These are phyloP conservation scores for Yamadazyma olivae DNA, from an alignment of 805 yeast species.

Conservation along the genomic window DNA sequence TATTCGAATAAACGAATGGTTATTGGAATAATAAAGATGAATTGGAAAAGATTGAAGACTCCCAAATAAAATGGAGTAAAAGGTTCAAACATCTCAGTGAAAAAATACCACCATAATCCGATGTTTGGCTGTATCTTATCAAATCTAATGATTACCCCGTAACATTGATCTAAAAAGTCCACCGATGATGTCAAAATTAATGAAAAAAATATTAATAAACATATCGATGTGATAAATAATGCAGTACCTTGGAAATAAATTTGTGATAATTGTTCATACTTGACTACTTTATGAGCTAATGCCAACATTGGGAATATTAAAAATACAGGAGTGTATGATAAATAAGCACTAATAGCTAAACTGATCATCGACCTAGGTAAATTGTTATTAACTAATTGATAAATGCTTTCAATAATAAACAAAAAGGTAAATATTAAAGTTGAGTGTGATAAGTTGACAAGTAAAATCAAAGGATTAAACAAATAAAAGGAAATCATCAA, in stretches of 20 bases:
- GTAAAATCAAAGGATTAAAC: conserved; percentile 75
- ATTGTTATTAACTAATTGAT: conserved; percentile 41
- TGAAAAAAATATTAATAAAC: conserved; percentile 23
- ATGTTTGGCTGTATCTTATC: conserved; percentile 81
- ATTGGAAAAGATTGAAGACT: conserved; percentile 74
- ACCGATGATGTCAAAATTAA: conserved; percentile 24
- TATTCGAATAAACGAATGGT: conserved; percentile 58
- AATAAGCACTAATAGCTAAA: conserved; percentile 61
- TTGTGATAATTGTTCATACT: conserved; percentile 2
- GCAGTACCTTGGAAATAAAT: conserved; percentile 18
- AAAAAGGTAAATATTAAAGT: conserved; percentile 60
- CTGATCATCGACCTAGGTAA: conserved; percentile 44
- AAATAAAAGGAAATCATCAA: conserved; percentile 62
- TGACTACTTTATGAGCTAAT: conserved; percentile 21
- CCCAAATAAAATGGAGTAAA: conserved; percentile 81
- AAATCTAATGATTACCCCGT: conserved; percentile 57
- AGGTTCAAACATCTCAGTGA: conserved; percentile 90
- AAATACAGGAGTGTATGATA: conserved; percentile 61
- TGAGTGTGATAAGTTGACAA: conserved; percentile 68
- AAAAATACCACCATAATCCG: conserved; percentile 98
- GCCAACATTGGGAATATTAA: conserved; percentile 57
- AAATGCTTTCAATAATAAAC: conserved; percentile 47
- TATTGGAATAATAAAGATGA: conserved; percentile 68
- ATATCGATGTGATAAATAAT: conserved; percentile 14
- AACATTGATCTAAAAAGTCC: conserved; percentile 33